Conservation (phyloP, 2,329 filamentous ascomycete species). For the Thielaviopsis punctulata region DNA sequence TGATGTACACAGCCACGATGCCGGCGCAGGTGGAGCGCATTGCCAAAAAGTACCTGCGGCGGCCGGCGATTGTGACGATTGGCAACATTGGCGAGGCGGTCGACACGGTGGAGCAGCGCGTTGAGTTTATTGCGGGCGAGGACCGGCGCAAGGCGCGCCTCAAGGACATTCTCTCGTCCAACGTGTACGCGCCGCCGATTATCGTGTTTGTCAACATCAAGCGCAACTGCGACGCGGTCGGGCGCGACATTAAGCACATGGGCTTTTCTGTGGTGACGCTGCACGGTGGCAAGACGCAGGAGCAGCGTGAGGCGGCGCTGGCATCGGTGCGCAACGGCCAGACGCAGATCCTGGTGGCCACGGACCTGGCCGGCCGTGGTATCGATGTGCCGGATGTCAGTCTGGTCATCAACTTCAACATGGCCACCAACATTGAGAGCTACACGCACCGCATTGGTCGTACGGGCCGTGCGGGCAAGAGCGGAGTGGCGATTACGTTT, state of each 20-base stretch:
- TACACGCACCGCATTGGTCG: conserved; percentile 95
- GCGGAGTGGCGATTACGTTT: conserved; percentile 90
- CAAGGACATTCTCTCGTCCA: conserved; percentile 68
- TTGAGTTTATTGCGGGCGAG: conserved; percentile 79
- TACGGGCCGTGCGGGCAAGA: conserved; percentile 94
- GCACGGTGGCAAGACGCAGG: conserved; percentile 92
- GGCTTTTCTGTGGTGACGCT: conserved; percentile 80
- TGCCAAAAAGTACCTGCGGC: conserved; percentile 86
- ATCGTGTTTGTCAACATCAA: conserved; percentile 99
- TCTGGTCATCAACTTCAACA: conserved; percentile 97
- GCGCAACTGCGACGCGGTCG: conserved; percentile 90
- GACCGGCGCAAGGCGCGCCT: conserved; percentile 94
- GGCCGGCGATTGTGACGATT: conserved; percentile 86
- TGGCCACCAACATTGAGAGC: conserved; percentile 80
- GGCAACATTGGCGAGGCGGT: conserved; percentile 91
- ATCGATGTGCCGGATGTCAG: conserved; percentile 92
- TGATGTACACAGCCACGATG: conserved; percentile 99
- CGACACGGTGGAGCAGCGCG: conserved; percentile 92
- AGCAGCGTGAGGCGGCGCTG: conserved; percentile 88
- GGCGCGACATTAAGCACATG: conserved; percentile 84
- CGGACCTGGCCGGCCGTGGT: conserved; percentile 88
- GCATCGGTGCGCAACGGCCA: conserved; percentile 64
- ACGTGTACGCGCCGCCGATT: conserved; percentile 72
- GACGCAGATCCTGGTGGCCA: conserved; percentile 82
- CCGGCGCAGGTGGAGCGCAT: conserved; percentile 82